These are phyloP conservation scores for Blastobotrys aristatus DNA, from an alignment of 1,139 yeast genomes.

Conservation along the genomic window DNA sequence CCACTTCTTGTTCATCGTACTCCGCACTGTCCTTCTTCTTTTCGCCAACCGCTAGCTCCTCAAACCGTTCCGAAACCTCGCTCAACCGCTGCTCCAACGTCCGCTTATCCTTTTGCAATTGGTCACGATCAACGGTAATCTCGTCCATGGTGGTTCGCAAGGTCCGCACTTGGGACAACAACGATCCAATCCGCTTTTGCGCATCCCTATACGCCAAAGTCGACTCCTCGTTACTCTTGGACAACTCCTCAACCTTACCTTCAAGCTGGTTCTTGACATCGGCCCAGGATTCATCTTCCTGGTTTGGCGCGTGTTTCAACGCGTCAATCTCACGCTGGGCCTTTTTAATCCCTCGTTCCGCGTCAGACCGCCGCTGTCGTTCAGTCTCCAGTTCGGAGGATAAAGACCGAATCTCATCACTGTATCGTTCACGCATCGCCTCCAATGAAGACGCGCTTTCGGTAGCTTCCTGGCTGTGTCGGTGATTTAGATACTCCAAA, in stretches of 20 bases:
- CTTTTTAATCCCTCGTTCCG: constrained; percentile 59
- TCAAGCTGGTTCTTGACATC: constrained; percentile 48
- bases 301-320: constrained; percentile 16
- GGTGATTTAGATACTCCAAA: constrained; percentile 33
- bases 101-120: constrained; percentile 35
- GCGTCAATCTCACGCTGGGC: constrained; percentile 22
- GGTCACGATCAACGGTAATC: constrained; percentile 36
- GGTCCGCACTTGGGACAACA: constrained; percentile 34
- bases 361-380: constrained; percentile 42
- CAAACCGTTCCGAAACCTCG: constrained; percentile 29
- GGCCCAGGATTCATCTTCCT: constrained; percentile 31
- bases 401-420: constrained; percentile 54
- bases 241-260: constrained; percentile 46
- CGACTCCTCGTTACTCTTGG: constrained; percentile 46
- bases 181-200: constrained; percentile 34
- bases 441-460: constrained; percentile 27
- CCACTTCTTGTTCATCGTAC: constrained; percentile 17
- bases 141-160: constrained; percentile 35
- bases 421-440: constrained; percentile 39
- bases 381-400: constrained; percentile 55
- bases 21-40: neutral
- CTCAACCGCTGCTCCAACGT: constrained; percentile 35
- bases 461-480: constrained; percentile 26
- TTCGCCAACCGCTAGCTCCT: constrained; percentile 24
- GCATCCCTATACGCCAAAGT: constrained; percentile 36